Percentiles rank a stretch among this genome's conserved stretches.
phyloP scores from a whole-genome alignment of 176 grass and related monocot species.

The Cocos nucifera region DNA sequence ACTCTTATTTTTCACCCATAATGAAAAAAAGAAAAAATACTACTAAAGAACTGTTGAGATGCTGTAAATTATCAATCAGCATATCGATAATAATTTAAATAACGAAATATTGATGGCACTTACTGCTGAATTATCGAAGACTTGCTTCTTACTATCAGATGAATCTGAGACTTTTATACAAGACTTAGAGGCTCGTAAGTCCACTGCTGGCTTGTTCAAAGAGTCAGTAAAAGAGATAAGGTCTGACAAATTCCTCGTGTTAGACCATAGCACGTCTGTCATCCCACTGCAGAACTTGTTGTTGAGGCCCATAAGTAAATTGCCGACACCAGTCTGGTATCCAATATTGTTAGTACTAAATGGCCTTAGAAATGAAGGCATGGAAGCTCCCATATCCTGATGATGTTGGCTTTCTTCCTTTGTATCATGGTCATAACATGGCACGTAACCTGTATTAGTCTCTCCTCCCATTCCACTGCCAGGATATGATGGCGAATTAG shows the following conservation, averaged over 20 bases:
- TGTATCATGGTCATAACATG: not conserved
- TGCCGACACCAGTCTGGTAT: not conserved
- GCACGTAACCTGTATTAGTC: not conserved
- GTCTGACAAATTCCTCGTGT: constrained; percentile 59
- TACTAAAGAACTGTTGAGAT: not conserved
- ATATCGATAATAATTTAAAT: no score
- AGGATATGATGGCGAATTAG: not conserved
- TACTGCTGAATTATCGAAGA: constrained; percentile 46
- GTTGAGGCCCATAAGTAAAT: not conserved
- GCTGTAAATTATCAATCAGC: no score
- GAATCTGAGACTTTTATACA: constrained; percentile 25
- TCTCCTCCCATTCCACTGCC: not conserved
- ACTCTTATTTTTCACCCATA: not conserved
- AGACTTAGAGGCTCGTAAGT: constrained; percentile 8
- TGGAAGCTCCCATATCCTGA: not conserved
- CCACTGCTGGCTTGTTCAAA: constrained; percentile 10
- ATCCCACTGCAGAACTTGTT: constrained; percentile 1
- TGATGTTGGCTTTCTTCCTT: not conserved
- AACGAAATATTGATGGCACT: constrained; percentile 1
- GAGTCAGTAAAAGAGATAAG: constrained; percentile 52
- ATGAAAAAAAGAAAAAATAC: not conserved
- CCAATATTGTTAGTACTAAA: no score
- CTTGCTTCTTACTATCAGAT: constrained; percentile 33
- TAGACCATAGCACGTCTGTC: constrained; percentile 58
- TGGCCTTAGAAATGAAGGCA: not conserved